Conservation (phyloP, 1,284 basidiomycete genomes). For the Pisolithus thermaeus region DNA sequence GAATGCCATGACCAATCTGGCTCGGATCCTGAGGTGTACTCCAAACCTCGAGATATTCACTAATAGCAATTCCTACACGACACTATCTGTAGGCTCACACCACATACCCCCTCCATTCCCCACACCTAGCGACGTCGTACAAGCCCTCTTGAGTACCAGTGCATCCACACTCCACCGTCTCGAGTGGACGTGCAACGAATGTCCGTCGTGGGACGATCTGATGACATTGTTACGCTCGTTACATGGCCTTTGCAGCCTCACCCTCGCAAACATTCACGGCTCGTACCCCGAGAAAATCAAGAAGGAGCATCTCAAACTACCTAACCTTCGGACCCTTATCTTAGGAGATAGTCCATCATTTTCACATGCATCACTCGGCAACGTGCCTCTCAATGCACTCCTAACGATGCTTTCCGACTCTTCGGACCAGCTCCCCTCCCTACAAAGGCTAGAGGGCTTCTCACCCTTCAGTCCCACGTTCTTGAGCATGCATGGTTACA, state of each 20-base stretch:
- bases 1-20: constrained; percentile 18
- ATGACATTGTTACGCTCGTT: constrained; percentile 19
- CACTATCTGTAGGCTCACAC: constrained; percentile 16
- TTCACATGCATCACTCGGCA: constrained; percentile 31
- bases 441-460: constrained; percentile 38
- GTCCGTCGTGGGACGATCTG: constrained; percentile 24
- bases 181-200: constrained; percentile 29
- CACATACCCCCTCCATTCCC: constrained; percentile 19
- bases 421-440: constrained; percentile 30
- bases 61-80: constrained; percentile 27
- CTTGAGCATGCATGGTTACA: constrained; percentile 34
- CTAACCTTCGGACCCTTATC: constrained; percentile 34
- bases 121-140: constrained; percentile 19
- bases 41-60: constrained; percentile 35
- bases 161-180: constrained; percentile 22
- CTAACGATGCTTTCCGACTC: constrained; percentile 31
- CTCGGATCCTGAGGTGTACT: constrained; percentile 32
- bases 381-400: constrained; percentile 34
- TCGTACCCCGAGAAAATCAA: constrained; percentile 12
- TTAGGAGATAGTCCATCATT: constrained; percentile 35
- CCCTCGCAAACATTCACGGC: constrained; percentile 32
- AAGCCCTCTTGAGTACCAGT: constrained; percentile 20
- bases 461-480: constrained; percentile 35
- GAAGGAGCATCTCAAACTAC: constrained; percentile 27
- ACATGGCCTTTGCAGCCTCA: constrained; percentile 26